phyloP scores from a whole-genome alignment of 2,329 filamentous ascomycete genomes.

The Xylariaceae sp. region DNA sequence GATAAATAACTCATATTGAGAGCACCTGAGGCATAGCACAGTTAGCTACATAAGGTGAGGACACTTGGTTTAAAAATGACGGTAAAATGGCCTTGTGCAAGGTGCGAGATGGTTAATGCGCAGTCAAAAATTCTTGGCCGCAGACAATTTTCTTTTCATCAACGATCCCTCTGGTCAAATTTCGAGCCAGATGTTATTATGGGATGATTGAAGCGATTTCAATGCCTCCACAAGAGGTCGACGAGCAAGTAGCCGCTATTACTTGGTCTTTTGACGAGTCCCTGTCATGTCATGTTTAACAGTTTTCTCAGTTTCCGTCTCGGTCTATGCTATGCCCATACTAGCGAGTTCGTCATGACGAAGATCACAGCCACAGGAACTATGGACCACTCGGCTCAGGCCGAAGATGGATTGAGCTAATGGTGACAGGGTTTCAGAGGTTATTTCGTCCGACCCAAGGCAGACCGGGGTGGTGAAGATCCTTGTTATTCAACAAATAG shows the following conservation, averaged over 20 bases:
- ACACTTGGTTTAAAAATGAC: too few species aligned
- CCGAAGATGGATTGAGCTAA: constrained; percentile 38
- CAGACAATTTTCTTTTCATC: too few species aligned
- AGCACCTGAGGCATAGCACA: too few species aligned
- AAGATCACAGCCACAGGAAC: constrained; percentile 31
- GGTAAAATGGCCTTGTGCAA: too few species aligned
- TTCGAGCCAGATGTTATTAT: not conserved
- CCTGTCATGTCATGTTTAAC: not conserved
- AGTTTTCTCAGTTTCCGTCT: not conserved
- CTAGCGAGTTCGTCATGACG: not conserved
- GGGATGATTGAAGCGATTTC: not conserved
- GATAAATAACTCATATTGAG: too few species aligned
- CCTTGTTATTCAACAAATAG: not conserved
- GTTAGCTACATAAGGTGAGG: too few species aligned
- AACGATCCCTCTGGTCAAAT: too few species aligned
- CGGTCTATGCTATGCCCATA: not conserved
- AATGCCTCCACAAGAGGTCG: not conserved
- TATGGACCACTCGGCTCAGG: constrained; percentile 36
- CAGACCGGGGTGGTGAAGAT: constrained; percentile 21
- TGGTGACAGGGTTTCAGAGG: constrained; percentile 40
- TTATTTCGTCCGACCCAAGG: constrained; percentile 31
- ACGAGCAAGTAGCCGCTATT: not conserved
- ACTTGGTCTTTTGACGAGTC: not conserved
- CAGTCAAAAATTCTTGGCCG: too few species aligned
- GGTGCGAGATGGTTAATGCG: too few species aligned